Base-by-base conservation (phyloP, 2,329 filamentous ascomycete species). In the Colletotrichum cuscutae region DNA sequence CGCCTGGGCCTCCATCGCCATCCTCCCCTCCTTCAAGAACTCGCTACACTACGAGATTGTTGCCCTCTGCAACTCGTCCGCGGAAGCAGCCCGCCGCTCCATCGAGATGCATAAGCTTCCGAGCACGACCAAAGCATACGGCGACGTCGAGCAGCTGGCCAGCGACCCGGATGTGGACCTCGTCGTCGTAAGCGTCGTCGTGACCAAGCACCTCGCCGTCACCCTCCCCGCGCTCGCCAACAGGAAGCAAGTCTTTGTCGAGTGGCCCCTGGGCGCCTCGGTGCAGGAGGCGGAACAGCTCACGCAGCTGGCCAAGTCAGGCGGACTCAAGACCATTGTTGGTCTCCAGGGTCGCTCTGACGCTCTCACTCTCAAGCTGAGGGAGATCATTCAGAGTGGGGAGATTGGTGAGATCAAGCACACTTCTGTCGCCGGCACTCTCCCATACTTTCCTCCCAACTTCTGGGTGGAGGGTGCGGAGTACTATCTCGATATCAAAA, bases 1-100 rank as follows among this genome's bases (percentile, higher is more conserved):
- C 87, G 1, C 85, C 0, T 92, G 90, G 90, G 89, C 89, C 2
- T 83, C 81, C 37, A 76, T 77, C 30, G 89, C 87, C 2, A 90
- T 92, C 76, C 84, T 92, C 0, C 89, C 91, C 0, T 91, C 87
- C 0, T 79, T 84, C 0, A 80, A 78, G 3, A 84, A 85, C 8
- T 82, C 81, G 19, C 74, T 81, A 2, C 81, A 84, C 13, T 90
- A 85, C 73, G 70, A 83, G 30, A 87, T 90, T 58, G 84, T 87
- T 1, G 89, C 87, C 0, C 80, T 91, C 0, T 83, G 85, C 71
- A 90, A 90, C 80, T 87, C 85, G 24, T 85, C 82, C 58, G 77
- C 84, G 1, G 79, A 82, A 1, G 83, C 87, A 0, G 87, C 87
- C 0, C 76, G 80, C 8, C 81, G 78, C 0, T 85, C 88, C 19